Percentiles rank a stretch among this genome's conserved stretches.
Evolutionary conservation across 805 yeast species (phyloP).

Genomic region (Teunomyces atbi): DNA sequence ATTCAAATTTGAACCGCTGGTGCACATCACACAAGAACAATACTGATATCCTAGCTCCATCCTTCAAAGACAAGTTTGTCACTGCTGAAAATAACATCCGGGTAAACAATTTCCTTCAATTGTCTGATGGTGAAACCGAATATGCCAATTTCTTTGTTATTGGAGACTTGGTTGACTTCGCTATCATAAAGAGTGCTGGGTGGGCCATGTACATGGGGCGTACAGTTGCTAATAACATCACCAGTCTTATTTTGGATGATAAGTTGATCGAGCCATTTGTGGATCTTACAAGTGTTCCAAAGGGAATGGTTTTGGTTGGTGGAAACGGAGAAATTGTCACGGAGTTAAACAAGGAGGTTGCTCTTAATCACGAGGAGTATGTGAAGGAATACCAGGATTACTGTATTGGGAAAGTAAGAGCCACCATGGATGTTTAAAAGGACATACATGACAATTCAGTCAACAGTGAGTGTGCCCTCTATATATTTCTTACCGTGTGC

Average conservation of each 20-base stretch:
- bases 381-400: constrained; percentile 41
- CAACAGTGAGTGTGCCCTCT: constrained; percentile 5
- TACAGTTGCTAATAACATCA: constrained; percentile 36
- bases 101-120: constrained; percentile 38
- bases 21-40: constrained; percentile 35
- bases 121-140: constrained; percentile 17
- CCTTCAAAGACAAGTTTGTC: constrained; percentile 21
- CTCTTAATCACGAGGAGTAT: constrained; percentile 31
- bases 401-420: constrained; percentile 41
- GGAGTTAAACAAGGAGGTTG: constrained; percentile 34
- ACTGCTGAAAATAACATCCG: constrained; percentile 26
- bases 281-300: constrained; percentile 31
- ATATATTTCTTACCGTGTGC: constrained; percentile 3
- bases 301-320: constrained; percentile 42
- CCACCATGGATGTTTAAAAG: constrained; percentile 24
- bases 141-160: constrained; percentile 29
- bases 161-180: constrained; percentile 40
- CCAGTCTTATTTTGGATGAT: constrained; percentile 26
- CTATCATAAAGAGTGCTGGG: constrained; percentile 44
- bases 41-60: constrained; percentile 23
- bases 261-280: constrained; percentile 34
- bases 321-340: constrained; percentile 39
- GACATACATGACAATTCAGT: neutral
- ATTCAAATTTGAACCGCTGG: constrained; percentile 35
- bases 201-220: constrained; percentile 46